A percentile compares a stretch with the other conserved stretches of the same genome.
Conservation (phyloP, 2,329 filamentous ascomycete genomes). For the Sclerotiophoma versabilis region DNA sequence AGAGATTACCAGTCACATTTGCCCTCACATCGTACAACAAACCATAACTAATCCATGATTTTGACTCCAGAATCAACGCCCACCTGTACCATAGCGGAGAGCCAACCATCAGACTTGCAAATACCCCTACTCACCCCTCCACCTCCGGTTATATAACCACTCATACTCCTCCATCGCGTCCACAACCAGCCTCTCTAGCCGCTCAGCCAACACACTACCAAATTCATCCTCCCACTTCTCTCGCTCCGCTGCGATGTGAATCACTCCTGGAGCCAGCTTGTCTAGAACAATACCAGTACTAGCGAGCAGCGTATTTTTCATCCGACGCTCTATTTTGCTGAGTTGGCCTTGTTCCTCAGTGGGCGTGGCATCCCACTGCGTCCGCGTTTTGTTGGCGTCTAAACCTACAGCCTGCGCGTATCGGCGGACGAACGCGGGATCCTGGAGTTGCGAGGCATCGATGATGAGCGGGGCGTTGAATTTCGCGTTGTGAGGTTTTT, state of each 20-base stretch:
- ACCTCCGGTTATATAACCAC: conserved; percentile 20
- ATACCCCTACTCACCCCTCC: conserved; percentile 1
- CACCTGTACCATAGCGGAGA: too few relatives aligned
- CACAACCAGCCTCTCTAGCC: conserved; percentile 19
- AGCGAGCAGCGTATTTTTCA: conserved; percentile 29
- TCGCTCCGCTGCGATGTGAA: conserved; percentile 16
- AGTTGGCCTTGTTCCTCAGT: conserved; percentile 12
- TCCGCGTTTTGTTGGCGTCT: conserved; percentile 15
- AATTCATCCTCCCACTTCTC: conserved; percentile 29
- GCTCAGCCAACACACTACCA: conserved; percentile 19
- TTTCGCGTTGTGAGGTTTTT: neutral
- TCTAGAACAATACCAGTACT: conserved; percentile 23
- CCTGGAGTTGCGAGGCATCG: conserved; percentile 26
- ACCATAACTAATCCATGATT: too few relatives aligned
- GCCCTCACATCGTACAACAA: too few relatives aligned
- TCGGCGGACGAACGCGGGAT: conserved; percentile 13
- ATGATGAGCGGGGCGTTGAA: conserved; percentile 13
- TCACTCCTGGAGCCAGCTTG: conserved; percentile 11
- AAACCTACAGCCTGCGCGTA: conserved; percentile 27
- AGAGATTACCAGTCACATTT: too few relatives aligned
- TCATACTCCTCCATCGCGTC: conserved; percentile 26
- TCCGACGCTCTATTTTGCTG: conserved; percentile 16
- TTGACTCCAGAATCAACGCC: too few relatives aligned
- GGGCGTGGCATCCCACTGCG: conserved; percentile 20
- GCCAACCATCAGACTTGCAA: too few relatives aligned